Evolutionary conservation across 2,329 filamentous ascomycete genomes (phyloP), one percentile per base, ranked within the genome.

Genomic region (Cryphonectria naterciae): DNA sequence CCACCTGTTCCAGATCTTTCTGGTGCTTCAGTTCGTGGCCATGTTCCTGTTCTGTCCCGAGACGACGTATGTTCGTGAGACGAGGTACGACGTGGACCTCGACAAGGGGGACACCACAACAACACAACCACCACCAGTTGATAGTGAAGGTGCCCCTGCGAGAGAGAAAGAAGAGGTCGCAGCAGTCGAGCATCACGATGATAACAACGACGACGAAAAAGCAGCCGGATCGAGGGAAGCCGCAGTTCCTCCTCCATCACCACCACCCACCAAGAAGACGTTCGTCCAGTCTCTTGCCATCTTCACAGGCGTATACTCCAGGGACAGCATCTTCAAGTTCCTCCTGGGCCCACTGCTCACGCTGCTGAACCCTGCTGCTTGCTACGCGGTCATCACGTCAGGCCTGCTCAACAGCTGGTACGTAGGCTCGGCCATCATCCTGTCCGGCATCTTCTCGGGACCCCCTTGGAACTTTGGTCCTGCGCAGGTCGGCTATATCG

Each of bases 31-130:
- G 58, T 70, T 75, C 10, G 46, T 80, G 8, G 70, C 80, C 10
- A 75, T 80, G 43, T 77, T 79, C 65, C 74, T 82, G 62, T 81
- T 83, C 68, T 80, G 81, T 3, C 80, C 80, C 0, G 81, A 83
- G 69, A 82, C 81, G 11, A 75, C 77, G 1, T 83, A 80, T 75
- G 78, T 75, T 65, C 78, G 81, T 5, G 58, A 61, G 46, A 32
- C 49, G 17, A 43, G 65, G 8, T 69, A 62, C 67, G 41, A 69
- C 2, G 28, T 63, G 35, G 62, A 67, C 54, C 15, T 64, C 6
- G 15, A 28, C 17, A 56, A 43, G 22, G 46, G 56, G 19, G 35
- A 64, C 49, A 37, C 62, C n/a, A 46, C 43, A 22, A 13, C 46
- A 46, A 37, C 37, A 39, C 1, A 10, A 39, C 11, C 10, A 5